Percentiles rank a stretch among this genome's conserved stretches.
These are phyloP conservation scores for Leccinellum rugosiceps DNA, from an alignment of 768 basidiomycete species.

Conservation along the genomic window DNA sequence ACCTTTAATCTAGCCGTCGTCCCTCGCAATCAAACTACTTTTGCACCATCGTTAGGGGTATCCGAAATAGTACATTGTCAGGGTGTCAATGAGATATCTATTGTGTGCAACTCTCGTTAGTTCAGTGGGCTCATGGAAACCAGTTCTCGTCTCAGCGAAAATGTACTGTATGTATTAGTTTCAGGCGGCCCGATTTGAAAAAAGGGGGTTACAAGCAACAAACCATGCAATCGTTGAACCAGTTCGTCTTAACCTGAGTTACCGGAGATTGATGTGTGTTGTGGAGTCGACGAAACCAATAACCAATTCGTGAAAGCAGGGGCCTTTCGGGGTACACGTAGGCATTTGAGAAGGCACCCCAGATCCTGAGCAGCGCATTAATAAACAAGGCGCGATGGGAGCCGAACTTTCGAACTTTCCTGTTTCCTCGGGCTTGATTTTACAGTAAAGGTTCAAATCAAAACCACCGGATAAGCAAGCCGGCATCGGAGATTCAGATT, in stretches of 20 bases:
- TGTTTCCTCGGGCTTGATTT: slow-evolving; percentile 11
- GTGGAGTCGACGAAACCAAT: slow-evolving; percentile 2
- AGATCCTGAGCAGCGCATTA: slow-evolving; percentile 24
- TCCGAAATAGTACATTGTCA: neutral
- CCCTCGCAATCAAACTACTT: slow-evolving; percentile 9
- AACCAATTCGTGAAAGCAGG: neutral
- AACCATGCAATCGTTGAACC: neutral
- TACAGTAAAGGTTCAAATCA: slow-evolving; percentile 10
- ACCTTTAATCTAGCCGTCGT: neutral
- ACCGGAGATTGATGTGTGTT: slow-evolving; percentile 3
- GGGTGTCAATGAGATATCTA: neutral
- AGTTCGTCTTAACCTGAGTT: slow-evolving; percentile 4
- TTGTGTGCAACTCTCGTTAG: neutral
- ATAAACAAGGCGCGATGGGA: slow-evolving; percentile 14
- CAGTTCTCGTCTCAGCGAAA: neutral
- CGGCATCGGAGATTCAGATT: neutral
- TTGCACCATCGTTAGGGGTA: neutral
- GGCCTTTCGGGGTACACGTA: slow-evolving; percentile 1
- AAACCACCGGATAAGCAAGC: slow-evolving; percentile 6
- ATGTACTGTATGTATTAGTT: neutral
- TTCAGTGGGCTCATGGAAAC: slow-evolving; percentile 18
- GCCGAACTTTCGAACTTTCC: slow-evolving; percentile 5
- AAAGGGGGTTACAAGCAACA: neutral
- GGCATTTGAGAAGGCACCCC: slow-evolving; percentile 23
- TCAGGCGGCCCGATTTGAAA: slow-evolving; percentile 5